phyloP scores from a whole-genome alignment of 768 basidiomycete species.

The Mycena epipterygia region DNA sequence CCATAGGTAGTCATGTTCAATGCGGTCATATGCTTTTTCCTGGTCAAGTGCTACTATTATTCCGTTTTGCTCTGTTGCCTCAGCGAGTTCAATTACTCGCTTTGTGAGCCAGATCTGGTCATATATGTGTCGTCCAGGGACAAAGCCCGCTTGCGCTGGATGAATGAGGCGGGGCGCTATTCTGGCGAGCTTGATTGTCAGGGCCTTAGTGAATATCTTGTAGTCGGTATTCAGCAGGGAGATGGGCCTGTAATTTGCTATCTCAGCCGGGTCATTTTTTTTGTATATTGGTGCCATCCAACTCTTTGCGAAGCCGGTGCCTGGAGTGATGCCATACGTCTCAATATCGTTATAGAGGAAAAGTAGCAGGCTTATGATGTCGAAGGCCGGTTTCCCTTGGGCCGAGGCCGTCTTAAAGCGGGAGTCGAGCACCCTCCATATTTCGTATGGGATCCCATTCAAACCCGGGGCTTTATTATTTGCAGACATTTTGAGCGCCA shows the following conservation, averaged over 20 bases:
- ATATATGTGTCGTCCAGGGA: slow-evolving; percentile 35
- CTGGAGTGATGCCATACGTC: not conserved
- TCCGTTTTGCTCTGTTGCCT: slow-evolving; percentile 33
- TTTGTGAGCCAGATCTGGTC: slow-evolving; percentile 40
- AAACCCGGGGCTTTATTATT: slow-evolving; percentile 20
- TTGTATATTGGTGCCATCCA: slow-evolving; percentile 47
- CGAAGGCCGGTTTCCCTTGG: slow-evolving; percentile 11
- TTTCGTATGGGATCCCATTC: slow-evolving; percentile 37
- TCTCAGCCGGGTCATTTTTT: slow-evolving; percentile 41
- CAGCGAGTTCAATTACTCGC: slow-evolving; percentile 23
- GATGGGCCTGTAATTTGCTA: slow-evolving; percentile 42
- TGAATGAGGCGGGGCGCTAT: slow-evolving; percentile 36
- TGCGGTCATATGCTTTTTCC: too few species aligned
- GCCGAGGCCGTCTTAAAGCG: not conserved
- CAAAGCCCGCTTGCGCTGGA: slow-evolving; percentile 44
- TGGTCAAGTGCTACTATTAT: not conserved
- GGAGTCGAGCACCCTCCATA: slow-evolving; percentile 16
- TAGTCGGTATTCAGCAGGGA: slow-evolving; percentile 38
- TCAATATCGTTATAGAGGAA: slow-evolving; percentile 23
- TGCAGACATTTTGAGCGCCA: slow-evolving; percentile 4
- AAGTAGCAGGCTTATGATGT: not conserved
- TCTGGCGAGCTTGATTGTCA: slow-evolving; percentile 26
- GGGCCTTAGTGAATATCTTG: slow-evolving; percentile 32
- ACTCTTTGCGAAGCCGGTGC: slow-evolving; percentile 36
- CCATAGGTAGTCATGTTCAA: slow-evolving; percentile 36